Evolutionary conservation across 2,329 filamentous ascomycete genomes (phyloP).

Genomic region (Monosporascus ibericus): DNA sequence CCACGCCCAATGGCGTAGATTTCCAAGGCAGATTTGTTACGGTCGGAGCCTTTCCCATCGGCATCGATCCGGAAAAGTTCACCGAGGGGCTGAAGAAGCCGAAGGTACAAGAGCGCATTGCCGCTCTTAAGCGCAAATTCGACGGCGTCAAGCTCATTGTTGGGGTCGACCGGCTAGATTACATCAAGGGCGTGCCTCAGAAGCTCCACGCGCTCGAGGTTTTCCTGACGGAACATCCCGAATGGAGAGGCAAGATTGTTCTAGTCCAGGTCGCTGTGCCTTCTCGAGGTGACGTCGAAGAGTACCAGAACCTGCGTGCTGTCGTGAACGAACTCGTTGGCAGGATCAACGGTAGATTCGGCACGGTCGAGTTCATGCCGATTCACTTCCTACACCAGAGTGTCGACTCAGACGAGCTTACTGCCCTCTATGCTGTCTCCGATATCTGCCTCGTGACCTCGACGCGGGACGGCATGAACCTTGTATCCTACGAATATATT

Average conservation of each 20-base stretch:
- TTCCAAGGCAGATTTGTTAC: slow-evolving; percentile 84
- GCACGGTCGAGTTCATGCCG: slow-evolving; percentile 96
- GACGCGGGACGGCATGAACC: slow-evolving; percentile 97
- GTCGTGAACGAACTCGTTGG: slow-evolving; percentile 96
- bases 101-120: slow-evolving; percentile 82
- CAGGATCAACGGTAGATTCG: slow-evolving; percentile 93
- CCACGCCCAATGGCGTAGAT: slow-evolving; percentile 88
- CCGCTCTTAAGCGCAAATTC: slow-evolving; percentile 80
- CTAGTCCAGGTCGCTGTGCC: slow-evolving; percentile 94
- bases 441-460: slow-evolving; percentile 91
- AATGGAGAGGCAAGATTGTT: slow-evolving; percentile 97
- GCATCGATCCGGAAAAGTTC: slow-evolving; percentile 96
- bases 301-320: slow-evolving; percentile 92
- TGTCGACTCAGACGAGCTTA: slow-evolving; percentile 89
- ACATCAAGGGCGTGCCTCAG: slow-evolving; percentile 98
- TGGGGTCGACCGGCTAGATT: slow-evolving; percentile 92
- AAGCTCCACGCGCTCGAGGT: slow-evolving; percentile 95
- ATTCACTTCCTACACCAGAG: slow-evolving; percentile 98
- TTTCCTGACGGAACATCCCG: slow-evolving; percentile 92
- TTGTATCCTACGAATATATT: slow-evolving; percentile 98
- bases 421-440: slow-evolving; percentile 85
- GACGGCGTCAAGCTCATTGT: slow-evolving; percentile 95
- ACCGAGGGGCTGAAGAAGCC: slow-evolving; percentile 80
- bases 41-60: slow-evolving; percentile 93
- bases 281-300: slow-evolving; percentile 90